phyloP scores from a whole-genome alignment of 2,329 filamentous ascomycete genomes.

The Stagonosporopsis cucurbitacearum region DNA sequence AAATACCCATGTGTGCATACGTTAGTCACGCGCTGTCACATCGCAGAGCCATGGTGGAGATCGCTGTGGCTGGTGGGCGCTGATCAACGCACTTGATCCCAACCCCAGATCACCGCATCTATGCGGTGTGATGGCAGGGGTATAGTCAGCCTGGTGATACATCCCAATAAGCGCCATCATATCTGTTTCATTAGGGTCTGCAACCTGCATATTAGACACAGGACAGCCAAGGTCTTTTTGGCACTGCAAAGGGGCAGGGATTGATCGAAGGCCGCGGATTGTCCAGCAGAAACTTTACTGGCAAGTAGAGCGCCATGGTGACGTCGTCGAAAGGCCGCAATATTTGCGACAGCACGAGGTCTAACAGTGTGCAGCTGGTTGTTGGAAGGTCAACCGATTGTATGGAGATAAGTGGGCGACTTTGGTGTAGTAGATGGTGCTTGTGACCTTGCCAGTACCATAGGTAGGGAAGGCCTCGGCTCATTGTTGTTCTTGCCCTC shows the following conservation, averaged over 20 bases:
- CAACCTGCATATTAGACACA: not conserved
- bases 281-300: not conserved
- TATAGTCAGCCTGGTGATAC: not conserved
- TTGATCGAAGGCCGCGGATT: constrained; percentile 1
- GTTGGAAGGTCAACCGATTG: constrained; percentile 23
- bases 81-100: constrained; percentile 2
- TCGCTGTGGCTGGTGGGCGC: not conserved
- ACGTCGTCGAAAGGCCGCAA: constrained; percentile 9
- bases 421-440: constrained; percentile 18
- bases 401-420: constrained; percentile 10
- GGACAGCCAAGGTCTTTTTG: constrained; percentile 2
- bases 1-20: not conserved
- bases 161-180: not conserved
- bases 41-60: not conserved
- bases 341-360: constrained; percentile 14
- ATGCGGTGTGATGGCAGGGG: not conserved
- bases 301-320: constrained; percentile 8
- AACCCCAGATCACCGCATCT: not conserved
- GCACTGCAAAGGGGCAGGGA: constrained; percentile 11
- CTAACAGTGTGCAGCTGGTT: constrained; percentile 1
- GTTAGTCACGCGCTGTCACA: not conserved
- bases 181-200: not conserved
- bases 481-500: constrained; percentile 8
- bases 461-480: constrained; percentile 12
- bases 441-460: constrained; percentile 32